A percentile compares a stretch with the other conserved stretches of the same genome.
Conservation (phyloP, 108 stramenopile genomes). For the Pseudonitzschia multiseries region DNA sequence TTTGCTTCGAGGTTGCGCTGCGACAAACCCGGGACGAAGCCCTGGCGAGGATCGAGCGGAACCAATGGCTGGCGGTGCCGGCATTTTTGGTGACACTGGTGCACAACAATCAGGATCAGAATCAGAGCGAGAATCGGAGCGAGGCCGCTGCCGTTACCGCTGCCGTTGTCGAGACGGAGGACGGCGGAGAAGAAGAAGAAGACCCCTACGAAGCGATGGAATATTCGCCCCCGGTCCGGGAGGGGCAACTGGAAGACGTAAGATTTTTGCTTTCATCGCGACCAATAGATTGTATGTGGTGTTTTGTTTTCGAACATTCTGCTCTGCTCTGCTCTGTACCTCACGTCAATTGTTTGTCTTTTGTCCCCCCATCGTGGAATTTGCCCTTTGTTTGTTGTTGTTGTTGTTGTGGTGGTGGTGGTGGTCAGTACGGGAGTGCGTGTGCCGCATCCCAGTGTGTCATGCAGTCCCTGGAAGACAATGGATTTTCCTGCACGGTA, state of each 20-base stretch:
- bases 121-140: neutral
- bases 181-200: neutral
- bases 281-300: too few species aligned
- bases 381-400: neutral
- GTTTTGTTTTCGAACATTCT: neutral
- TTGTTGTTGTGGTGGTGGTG: too few species aligned
- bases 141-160: too few species aligned
- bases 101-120: slow-evolving; percentile 36
- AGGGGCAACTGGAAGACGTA: slow-evolving; percentile 68
- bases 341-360: too few species aligned
- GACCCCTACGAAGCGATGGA: slow-evolving; percentile 46
- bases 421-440: slow-evolving; percentile 62
- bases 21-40: slow-evolving; percentile 5
- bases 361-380: neutral
- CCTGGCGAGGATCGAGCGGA: slow-evolving; percentile 41
- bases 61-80: slow-evolving; percentile 67
- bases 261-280: slow-evolving; percentile 9
- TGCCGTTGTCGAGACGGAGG: too few species aligned
- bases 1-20: slow-evolving; percentile 41
- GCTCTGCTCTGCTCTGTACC: too few species aligned
- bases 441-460: slow-evolving; percentile 78
- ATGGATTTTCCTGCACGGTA: slow-evolving; percentile 44
- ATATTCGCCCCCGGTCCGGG: slow-evolving; percentile 51
- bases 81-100: slow-evolving; percentile 71
- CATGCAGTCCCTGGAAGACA: slow-evolving; percentile 63